Evolutionary conservation across 495 filamentous ascomycete species (phyloP).

Genomic region (Podospora didyma): DNA sequence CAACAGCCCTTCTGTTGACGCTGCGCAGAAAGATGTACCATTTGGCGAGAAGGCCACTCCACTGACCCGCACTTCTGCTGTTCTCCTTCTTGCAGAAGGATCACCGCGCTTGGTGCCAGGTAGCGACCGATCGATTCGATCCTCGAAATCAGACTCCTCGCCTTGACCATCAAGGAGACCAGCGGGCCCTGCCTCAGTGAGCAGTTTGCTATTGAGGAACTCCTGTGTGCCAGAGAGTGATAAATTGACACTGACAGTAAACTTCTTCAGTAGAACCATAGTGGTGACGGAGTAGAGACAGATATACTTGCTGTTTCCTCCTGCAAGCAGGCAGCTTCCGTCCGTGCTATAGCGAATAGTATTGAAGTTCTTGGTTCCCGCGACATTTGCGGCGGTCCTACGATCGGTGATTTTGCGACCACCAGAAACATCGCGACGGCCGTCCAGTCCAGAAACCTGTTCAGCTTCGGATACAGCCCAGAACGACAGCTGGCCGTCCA

Average conservation of each 20-base stretch:
- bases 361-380: constrained; percentile 84
- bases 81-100: constrained; percentile 65
- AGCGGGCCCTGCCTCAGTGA: constrained; percentile 86
- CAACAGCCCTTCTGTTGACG: constrained; percentile 88
- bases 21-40: constrained; percentile 87
- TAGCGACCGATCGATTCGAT: constrained; percentile 76
- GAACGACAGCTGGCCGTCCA: constrained; percentile 92
- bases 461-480: constrained; percentile 87
- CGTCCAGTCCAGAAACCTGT: constrained; percentile 77
- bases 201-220: constrained; percentile 82
- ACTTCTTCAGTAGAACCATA: constrained; percentile 88
- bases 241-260: constrained; percentile 87
- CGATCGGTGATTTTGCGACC: constrained; percentile 84
- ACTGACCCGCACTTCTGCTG: constrained; percentile 81
- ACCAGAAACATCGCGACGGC: constrained; percentile 86
- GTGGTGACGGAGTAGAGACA: constrained; percentile 90
- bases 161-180: constrained; percentile 81
- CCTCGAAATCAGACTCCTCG: constrained; percentile 84
- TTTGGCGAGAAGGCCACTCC: constrained; percentile 84
- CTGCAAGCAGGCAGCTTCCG: constrained; percentile 83
- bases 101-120: constrained; percentile 85
- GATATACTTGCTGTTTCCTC: constrained; percentile 94
- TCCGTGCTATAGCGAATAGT: constrained; percentile 87
- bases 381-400: constrained; percentile 81
- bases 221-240: constrained; percentile 94